Percentiles rank a stretch among this genome's conserved stretches.
Conservation (phyloP, 2,329 filamentous ascomycete species). For the Xylaria digitata region DNA sequence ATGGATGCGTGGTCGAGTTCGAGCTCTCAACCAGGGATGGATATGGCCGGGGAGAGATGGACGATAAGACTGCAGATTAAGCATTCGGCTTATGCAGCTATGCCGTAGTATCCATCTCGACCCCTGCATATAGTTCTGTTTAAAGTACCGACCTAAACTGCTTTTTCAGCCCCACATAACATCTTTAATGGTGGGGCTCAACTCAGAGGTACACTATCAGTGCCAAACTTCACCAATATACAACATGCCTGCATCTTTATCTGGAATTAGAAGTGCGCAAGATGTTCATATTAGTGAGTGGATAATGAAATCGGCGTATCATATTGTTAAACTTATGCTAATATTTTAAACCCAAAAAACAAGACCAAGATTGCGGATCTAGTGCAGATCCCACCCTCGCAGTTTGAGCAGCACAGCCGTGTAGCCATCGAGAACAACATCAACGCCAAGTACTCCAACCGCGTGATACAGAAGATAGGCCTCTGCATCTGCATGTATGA, state of each 20-base stretch:
- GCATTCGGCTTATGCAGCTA: slow-evolving; percentile 3
- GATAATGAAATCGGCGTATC: not conserved
- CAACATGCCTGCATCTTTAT: slow-evolving; percentile 11
- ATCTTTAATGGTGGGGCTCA: slow-evolving; percentile 19
- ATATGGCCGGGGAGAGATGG: too few relatives aligned
- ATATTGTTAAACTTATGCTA: not conserved
- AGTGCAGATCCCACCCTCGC: slow-evolving; percentile 88
- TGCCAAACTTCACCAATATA: slow-evolving; percentile 11
- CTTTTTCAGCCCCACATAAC: slow-evolving; percentile 4
- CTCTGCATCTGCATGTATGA: slow-evolving; percentile 96
- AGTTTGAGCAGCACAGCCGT: slow-evolving; percentile 85
- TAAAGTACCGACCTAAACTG: too few relatives aligned
- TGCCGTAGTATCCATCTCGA: not conserved
- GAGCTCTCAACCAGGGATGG: not conserved
- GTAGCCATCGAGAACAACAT: slow-evolving; percentile 95
- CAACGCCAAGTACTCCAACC: slow-evolving; percentile 93
- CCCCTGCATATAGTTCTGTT: too few relatives aligned
- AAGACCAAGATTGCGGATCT: slow-evolving; percentile 95
- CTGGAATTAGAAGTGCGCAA: slow-evolving; percentile 12
- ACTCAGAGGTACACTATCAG: not conserved
- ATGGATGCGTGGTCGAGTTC: not conserved
- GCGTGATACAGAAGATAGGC: slow-evolving; percentile 92
- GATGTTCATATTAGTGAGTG: slow-evolving; percentile 42
- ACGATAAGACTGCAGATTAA: not conserved
- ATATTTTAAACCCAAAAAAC: slow-evolving; percentile 13